phyloP scores from a whole-genome alignment of 139 green algal species.

The Chlorella sp. region DNA sequence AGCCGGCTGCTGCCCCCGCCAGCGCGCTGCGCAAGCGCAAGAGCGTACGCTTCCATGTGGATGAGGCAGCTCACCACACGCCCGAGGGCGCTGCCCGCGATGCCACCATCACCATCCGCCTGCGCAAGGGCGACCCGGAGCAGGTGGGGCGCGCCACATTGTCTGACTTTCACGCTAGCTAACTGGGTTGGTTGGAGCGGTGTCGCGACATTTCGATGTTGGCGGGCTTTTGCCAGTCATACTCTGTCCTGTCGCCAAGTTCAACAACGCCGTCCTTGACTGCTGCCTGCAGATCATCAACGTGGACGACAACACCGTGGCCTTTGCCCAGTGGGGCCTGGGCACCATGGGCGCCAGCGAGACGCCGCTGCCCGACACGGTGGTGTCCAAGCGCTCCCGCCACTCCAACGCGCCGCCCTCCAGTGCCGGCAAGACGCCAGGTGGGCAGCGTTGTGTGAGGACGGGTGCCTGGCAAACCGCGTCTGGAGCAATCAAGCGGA shows the following conservation, averaged over 20 bases:
- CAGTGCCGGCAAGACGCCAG: conserved; percentile 19
- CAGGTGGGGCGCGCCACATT: conserved; percentile 8
- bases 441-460: not conserved
- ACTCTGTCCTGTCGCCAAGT: not conserved
- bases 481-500: not conserved
- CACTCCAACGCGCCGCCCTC: not conserved
- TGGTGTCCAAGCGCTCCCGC: conserved; percentile 23
- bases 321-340: conserved; percentile 53
- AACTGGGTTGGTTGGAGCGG: too few relatives aligned
- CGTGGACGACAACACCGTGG: conserved; percentile 53
- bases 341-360: conserved; percentile 21
- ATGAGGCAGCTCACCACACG: conserved; percentile 30
- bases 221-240: not conserved
- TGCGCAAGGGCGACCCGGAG: conserved; percentile 23
- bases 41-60: conserved; percentile 47
- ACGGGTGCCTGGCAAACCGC: not conserved
- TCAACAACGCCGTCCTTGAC: too few relatives aligned
- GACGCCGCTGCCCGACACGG: conserved; percentile 28
- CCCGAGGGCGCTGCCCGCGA: conserved; percentile 48
- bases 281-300: conserved; percentile 33
- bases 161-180: too few relatives aligned
- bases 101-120: conserved; percentile 37
- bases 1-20: not conserved
- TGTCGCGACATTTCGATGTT: too few relatives aligned
- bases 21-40: conserved; percentile 38